Conservation (phyloP, 345 rosid genomes). For the Conringia planisiliqua region DNA sequence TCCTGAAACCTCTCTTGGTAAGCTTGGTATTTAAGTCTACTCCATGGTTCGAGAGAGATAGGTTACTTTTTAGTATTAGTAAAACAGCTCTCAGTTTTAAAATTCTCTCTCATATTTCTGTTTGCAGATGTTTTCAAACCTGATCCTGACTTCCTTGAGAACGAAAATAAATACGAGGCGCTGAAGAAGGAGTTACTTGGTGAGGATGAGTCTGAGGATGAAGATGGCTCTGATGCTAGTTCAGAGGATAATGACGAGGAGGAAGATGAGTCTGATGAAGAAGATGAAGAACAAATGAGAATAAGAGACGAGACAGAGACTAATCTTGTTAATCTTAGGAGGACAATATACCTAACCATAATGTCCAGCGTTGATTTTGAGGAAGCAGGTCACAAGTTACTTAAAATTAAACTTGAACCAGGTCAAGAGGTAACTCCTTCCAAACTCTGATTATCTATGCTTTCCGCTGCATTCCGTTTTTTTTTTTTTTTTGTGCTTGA, state of each 20-base stretch:
- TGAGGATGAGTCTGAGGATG: slow-evolving; percentile 81
- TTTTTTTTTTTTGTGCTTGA: background rate
- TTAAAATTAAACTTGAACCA: slow-evolving; percentile 92
- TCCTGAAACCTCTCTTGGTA: slow-evolving; percentile 79
- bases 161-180: slow-evolving; percentile 81
- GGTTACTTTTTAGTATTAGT: background rate
- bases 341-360: slow-evolving; percentile 92
- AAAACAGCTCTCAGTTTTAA: background rate
- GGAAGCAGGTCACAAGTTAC: slow-evolving; percentile 94
- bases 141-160: slow-evolving; percentile 81
- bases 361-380: slow-evolving; percentile 99
- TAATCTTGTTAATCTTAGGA: slow-evolving; percentile 89
- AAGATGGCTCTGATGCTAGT: slow-evolving; percentile 67
- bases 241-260: slow-evolving; percentile 57
- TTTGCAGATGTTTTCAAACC: slow-evolving; percentile 65
- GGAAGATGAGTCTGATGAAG: slow-evolving; percentile 58
- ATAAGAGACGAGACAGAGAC: slow-evolving; percentile 95
- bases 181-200: slow-evolving; percentile 86
- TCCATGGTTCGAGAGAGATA: background rate
- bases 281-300: slow-evolving; percentile 70
- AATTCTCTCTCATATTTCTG: background rate
- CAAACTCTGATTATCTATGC: background rate
- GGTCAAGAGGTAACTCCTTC: slow-evolving; percentile 82
- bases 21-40: slow-evolving; percentile 21
- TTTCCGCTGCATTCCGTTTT: background rate